Evolutionary conservation across 2,329 filamentous ascomycete genomes (phyloP), one percentile per base, ranked within the genome.

Genomic region (Pseudocercospora fuligena): DNA sequence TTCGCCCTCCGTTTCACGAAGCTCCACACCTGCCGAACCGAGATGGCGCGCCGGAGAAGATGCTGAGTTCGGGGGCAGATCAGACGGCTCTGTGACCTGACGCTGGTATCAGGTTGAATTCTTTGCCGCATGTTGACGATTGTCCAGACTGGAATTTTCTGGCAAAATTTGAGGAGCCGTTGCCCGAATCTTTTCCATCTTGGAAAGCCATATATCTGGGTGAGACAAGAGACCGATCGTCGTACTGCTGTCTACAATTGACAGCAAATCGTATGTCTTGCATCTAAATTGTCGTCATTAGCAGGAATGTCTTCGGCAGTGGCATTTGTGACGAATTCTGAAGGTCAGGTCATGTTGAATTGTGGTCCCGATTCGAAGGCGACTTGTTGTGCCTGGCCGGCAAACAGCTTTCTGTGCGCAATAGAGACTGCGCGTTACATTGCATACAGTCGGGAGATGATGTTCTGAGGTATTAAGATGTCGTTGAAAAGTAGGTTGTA

Each of bases 21-120:
- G 16, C 4, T 40, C 31, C 31, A 43, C 29, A 58, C 27, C 29
- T 66, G 64, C 58, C 23, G 60, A 58, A 58, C 19, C 56, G 56
- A 58, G 29, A 40, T 58, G 54, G 54, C n/a, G 29, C 33, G 21
- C 21, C 54, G 54, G 54, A 58, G 54, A n/a, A 58, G 27, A 21
- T 58, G 29, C 54, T 58, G 7, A 19, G 29, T 58, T 36, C 29
- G 16, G 54, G 31, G 29, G 7, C 54, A 23, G 16, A 23, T 58
- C 27, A 54, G 31, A 54, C 51, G 51, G 25, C 31, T 54, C 19
- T 14, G 25, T 11, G 14, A 25, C 5, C 31, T 6, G 31, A 40
- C 36, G 7, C 12, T 21, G 23, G 56, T 58, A 31, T 58, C 56
- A 58, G 8, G 56, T 58, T 58, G 56, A 58, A 23, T 11, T 58